These are phyloP conservation scores for Suillus spraguei DNA, from an alignment of 768 basidiomycete species.

Conservation along the genomic window DNA sequence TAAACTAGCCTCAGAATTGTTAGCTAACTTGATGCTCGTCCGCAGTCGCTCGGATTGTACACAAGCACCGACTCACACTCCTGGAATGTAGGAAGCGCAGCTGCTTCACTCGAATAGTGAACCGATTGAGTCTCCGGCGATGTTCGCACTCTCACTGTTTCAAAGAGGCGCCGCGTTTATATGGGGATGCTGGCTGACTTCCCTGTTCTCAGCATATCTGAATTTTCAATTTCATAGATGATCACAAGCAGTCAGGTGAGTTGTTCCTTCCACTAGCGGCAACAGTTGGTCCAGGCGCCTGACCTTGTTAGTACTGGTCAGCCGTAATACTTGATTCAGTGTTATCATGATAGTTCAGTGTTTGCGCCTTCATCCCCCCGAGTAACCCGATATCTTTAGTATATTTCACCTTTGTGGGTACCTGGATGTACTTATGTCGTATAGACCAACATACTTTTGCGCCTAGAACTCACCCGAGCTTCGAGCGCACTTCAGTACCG, in stretches of 20 bases:
- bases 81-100: not conserved
- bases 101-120: not conserved
- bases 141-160: not conserved
- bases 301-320: not conserved
- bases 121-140: not conserved
- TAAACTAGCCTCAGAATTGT: not conserved
- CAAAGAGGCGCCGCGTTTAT: not conserved
- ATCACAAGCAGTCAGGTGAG: not conserved
- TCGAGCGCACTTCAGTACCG: not conserved
- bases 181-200: not conserved
- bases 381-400: not conserved
- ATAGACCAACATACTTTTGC: not conserved
- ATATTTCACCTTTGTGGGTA: not conserved
- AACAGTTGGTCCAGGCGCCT: not conserved
- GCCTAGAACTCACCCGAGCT: not conserved
- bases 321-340: not conserved
- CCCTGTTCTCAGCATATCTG: not conserved
- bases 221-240: not conserved
- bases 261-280: not conserved
- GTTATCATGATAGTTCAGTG: not conserved
- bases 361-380: not conserved
- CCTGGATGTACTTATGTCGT: not conserved
- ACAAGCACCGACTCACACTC: not conserved
- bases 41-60: not conserved
- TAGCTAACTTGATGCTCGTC: not conserved